Conservation (phyloP, 257 asterid genomes). For the Nicotiana noctiflora region DNA sequence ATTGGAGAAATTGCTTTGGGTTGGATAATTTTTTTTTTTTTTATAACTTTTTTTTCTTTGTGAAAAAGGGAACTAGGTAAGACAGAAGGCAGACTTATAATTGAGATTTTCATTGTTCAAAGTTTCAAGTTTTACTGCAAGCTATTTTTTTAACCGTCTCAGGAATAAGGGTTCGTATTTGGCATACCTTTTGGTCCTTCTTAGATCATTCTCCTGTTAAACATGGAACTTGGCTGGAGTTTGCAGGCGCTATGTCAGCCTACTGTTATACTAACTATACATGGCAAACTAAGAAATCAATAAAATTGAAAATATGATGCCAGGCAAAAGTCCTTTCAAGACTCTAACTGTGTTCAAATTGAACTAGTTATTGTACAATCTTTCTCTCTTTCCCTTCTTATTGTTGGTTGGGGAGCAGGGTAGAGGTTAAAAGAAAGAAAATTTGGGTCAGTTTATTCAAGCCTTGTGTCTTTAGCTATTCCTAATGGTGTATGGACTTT, state of each 20-base stretch:
- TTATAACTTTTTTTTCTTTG: not conserved
- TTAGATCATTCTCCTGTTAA: not conserved
- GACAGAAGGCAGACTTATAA: not conserved
- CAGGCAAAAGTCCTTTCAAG: not conserved
- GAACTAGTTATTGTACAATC: not conserved
- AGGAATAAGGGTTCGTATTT: not conserved
- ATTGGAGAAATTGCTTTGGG: not conserved
- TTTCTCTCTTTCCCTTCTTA: not conserved
- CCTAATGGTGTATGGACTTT: slow-evolving; percentile 6
- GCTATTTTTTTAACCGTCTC: not conserved
- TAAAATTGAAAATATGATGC: slow-evolving; percentile 1
- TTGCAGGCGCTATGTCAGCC: not conserved
- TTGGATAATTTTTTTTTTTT: not conserved
- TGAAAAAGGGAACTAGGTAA: not conserved
- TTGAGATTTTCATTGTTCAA: not conserved
- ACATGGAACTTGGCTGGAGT: not conserved
- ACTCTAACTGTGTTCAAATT: not conserved
- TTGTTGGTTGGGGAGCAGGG: not conserved
- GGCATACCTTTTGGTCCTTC: not conserved
- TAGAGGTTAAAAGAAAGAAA: not conserved
- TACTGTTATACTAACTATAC: not conserved
- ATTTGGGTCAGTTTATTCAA: not conserved
- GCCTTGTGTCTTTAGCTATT: not conserved
- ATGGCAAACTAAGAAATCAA: too few species aligned
- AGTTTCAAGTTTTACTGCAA: not conserved